Evolutionary conservation across 2,329 filamentous ascomycete species (phyloP).

Genomic region (Neopestalotiopsis sp.): DNA sequence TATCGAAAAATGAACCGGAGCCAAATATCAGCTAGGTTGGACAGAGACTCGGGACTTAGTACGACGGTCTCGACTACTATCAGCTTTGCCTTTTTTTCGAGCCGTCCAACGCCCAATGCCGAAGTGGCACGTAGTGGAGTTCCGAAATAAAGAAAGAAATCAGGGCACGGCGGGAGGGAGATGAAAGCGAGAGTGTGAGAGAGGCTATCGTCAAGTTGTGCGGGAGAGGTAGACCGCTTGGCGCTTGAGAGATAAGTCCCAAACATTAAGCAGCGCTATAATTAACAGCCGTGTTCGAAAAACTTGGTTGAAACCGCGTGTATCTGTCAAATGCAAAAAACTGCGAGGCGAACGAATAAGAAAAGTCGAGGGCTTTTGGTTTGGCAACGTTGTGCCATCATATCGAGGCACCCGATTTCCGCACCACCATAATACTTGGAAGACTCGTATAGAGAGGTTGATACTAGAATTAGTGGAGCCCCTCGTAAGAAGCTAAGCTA

Average conservation of each 20-base stretch:
- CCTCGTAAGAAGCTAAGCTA: neutral
- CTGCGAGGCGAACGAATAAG: neutral
- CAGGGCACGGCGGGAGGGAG: neutral
- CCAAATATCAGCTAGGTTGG: constrained; percentile 2
- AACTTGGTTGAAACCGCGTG: neutral
- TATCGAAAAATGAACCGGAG: neutral
- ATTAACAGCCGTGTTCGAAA: neutral
- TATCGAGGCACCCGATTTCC: neutral
- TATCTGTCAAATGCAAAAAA: neutral
- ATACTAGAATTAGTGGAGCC: neutral
- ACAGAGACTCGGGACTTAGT: neutral
- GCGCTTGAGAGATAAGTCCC: neutral
- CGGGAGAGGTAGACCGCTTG: neutral
- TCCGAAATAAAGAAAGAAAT: neutral
- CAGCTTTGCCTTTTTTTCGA: neutral
- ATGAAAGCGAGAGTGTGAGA: too few species aligned
- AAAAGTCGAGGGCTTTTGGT: neutral
- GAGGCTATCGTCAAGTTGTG: neutral
- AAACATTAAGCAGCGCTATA: neutral
- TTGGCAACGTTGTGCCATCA: neutral
- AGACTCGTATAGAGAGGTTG: constrained; percentile 1
- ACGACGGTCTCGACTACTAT: neutral
- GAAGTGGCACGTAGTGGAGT: neutral
- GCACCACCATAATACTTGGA: neutral
- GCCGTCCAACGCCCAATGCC: neutral